A percentile compares a stretch with the other conserved stretches of the same genome.
Evolutionary conservation across 129 eudicot species (phyloP).

Genomic region (Escallonia rubra): DNA sequence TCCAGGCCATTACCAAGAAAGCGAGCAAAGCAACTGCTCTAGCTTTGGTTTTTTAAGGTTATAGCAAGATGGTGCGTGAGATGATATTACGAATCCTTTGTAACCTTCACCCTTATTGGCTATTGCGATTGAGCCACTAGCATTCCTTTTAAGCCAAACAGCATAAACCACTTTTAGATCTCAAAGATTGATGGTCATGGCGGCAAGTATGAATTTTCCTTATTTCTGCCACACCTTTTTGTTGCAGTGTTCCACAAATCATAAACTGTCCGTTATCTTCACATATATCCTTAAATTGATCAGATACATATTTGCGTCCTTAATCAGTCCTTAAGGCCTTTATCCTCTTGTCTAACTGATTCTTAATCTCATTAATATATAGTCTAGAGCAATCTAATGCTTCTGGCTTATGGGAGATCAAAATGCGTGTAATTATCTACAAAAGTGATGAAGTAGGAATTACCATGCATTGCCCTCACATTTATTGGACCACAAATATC

Average conservation of each 20-base stretch:
- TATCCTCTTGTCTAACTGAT: neutral
- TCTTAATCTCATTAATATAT: neutral
- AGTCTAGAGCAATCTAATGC: neutral
- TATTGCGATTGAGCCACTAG: no score
- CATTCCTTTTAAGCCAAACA: no score
- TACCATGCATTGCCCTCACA: neutral
- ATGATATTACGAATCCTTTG: no score
- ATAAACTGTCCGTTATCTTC: constrained; percentile 7
- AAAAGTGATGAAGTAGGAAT: constrained; percentile 4
- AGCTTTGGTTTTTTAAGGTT: no score
- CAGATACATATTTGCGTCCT: constrained; percentile 9
- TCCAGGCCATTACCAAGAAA: no score
- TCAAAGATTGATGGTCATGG: no score
- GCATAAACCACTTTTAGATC: no score
- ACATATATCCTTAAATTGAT: constrained; percentile 4
- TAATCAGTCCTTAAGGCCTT: constrained; percentile 4
- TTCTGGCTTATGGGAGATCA: neutral
- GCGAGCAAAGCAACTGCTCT: no score
- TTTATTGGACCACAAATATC: constrained; percentile 12
- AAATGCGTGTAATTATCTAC: neutral
- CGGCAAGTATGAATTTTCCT: neutral
- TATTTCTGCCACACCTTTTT: constrained; percentile 14
- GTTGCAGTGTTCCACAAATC: constrained; percentile 6
- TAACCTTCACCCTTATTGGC: no score
- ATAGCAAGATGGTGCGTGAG: no score